Evolutionary conservation across 257 asterid species (phyloP), one percentile per base, ranked within the genome.

Genomic region (Ligustrum vulgare): DNA sequence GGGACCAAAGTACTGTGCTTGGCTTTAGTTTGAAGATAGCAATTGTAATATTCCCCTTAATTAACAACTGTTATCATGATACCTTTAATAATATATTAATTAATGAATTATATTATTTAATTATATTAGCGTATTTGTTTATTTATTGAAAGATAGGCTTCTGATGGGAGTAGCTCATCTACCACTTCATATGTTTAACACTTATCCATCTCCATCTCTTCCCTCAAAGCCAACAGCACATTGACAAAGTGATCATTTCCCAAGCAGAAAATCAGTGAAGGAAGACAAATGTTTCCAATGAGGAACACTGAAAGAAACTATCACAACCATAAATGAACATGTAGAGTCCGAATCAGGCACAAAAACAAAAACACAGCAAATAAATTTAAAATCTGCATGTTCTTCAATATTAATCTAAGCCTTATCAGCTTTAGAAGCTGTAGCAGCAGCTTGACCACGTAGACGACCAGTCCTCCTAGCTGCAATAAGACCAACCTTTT

Each of bases 371-470:
- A 32, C 3, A 41, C 67, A 32, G 16, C 16, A 54, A 31, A 22
- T 25, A 77, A 34, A 62, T 35, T 18, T 13, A 47, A 62, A 63
- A 13, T 32, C 28, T 32, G 25, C 13, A 34, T 58, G 41, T 15
- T 33, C 43, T 2, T 5, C 31, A 4, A 5, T n/a, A 70, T 6
- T 3, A 41, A 20, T 32, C 49, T 68, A 78, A 70, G 80, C 82
- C 83, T 82, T 79, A 12, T 84, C 91, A 0, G 87, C 77, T 47
- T 87, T 87, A 1, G 91, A 60, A 72, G 91, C 89, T 13, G 84
- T 74, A n/a, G 91, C 91, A 39, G 91, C 91, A 18, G 91, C 89
- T 82, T 87, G 91, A 72, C 89, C 89, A 37, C 91, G 88, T 22
- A 87, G 91, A 54, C 91, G 88, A 72, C 89, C 91, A 43, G 91